A percentile compares a stretch with the other conserved stretches of the same genome.
These are phyloP conservation scores for Chlorella variabilis DNA, from an alignment of 163 green algal genomes.

Conservation along the genomic window DNA sequence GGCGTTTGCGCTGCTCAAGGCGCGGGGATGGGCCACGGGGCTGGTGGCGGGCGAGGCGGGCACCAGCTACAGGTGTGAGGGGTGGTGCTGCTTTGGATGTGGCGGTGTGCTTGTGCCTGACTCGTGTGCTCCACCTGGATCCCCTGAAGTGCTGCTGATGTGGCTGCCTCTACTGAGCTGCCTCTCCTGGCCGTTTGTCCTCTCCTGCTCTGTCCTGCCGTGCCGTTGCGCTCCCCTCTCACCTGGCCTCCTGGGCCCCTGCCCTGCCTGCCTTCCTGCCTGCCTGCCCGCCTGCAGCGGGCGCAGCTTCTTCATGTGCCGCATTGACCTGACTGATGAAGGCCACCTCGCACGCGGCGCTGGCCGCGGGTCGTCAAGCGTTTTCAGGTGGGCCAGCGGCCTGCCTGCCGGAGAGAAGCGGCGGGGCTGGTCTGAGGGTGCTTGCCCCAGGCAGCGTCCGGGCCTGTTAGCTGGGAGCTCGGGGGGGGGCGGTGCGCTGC, in stretches of 20 bases:
- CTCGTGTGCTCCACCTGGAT: too few relatives aligned
- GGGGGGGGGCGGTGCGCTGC: too few relatives aligned
- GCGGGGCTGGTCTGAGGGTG: too few relatives aligned
- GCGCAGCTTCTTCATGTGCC: slow-evolving; percentile 56
- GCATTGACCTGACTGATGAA: slow-evolving; percentile 79
- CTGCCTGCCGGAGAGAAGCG: too few relatives aligned
- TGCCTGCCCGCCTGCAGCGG: slow-evolving; percentile 34
- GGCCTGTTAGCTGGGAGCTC: not conserved
- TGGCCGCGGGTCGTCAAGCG: slow-evolving; percentile 66
- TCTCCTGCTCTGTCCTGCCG: too few relatives aligned
- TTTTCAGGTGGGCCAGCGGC: slow-evolving; percentile 63
- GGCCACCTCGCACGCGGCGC: slow-evolving; percentile 62
- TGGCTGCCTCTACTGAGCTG: too few relatives aligned
- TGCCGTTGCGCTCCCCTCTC: too few relatives aligned
- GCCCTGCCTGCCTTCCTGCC: not conserved
- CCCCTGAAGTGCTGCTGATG: too few relatives aligned
- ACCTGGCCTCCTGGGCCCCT: not conserved
- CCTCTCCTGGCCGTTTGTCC: too few relatives aligned
- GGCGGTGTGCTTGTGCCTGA: too few relatives aligned
- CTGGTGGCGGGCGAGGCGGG: slow-evolving; percentile 84
- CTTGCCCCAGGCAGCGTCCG: too few relatives aligned
- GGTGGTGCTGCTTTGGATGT: not conserved
- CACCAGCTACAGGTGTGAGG: slow-evolving; percentile 43
- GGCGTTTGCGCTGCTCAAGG: slow-evolving; percentile 84
- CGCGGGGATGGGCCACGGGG: slow-evolving; percentile 79